Evolutionary conservation across 163 green algal species (phyloP), one percentile per base, ranked within the genome.

Genomic region (Prototheca wickerhamii): DNA sequence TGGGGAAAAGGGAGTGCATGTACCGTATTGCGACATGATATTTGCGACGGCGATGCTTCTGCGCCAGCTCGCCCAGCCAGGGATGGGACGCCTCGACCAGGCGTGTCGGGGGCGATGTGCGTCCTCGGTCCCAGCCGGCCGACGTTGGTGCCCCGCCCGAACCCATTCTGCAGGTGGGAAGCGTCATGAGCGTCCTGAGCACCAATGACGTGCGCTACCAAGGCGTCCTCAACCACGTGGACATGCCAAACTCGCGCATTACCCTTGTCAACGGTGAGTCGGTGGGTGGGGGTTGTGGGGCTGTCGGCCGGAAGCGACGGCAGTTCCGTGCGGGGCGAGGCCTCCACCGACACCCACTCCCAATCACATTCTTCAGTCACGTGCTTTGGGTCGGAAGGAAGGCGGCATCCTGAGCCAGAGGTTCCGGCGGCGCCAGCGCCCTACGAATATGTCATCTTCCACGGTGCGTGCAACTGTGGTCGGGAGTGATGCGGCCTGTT

Each of bases 401-500:
- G 86, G 32, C 72, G 83, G 29, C 63, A 69, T 31, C 65, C 76
- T 15, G 87, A 78, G 6, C 82, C 82, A 1, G 73, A 91, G 65
- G 84, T 95, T 44, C 84, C 83, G 0, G 40, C 40, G 21, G 84
- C 65, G 58, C 77, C 85, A 60, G 83, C 95, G 60, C 74, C 91
- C 10, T 96, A 94, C 52, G 84, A 94, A 37, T 88, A 87, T 61
- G 93, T 96, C 61, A 84, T 94, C 37, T 96, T 96, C 75, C 86
- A 83, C 70, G 85, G 84, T 89, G 60, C 44, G 10, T 63, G 2
- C 2, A 33, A 4, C 8, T 46, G 37, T 1, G 26, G 3, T 46
- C 20, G n/a, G 4, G 2, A 25, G 3, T 58, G 8, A n/a, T 34
- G n/a, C 21, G 46, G 30, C 3, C 50, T 35, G 50, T 57, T 4